Evolutionary conservation across 495 filamentous ascomycete species (phyloP).

Genomic region (Aspergillus bridgeri): DNA sequence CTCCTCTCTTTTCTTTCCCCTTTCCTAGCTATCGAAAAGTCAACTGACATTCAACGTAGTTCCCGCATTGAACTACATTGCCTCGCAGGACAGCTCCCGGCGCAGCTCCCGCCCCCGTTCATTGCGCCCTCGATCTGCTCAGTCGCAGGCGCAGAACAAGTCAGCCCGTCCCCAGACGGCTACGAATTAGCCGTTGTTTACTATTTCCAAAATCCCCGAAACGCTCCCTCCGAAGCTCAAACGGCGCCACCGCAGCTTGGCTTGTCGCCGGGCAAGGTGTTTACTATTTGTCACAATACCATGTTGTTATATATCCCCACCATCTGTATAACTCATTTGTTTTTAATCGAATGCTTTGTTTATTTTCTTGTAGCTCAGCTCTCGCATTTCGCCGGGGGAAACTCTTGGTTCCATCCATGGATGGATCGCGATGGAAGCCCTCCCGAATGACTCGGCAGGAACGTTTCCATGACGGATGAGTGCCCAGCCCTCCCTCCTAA

Average conservation of each 20-base stretch:
- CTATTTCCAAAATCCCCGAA: background rate
- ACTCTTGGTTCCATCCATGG: background rate
- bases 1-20: background rate
- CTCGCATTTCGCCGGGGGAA: background rate
- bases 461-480: no score
- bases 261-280: no score
- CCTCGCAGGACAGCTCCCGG: conserved; percentile 8
- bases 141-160: conserved; percentile 2
- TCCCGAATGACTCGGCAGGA: no score
- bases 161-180: conserved; percentile 18
- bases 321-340: background rate
- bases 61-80: conserved; percentile 19
- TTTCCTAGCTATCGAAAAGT: background rate
- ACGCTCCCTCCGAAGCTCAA: no score
- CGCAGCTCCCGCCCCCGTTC: conserved; percentile 17
- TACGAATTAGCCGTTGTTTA: background rate
- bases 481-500: no score
- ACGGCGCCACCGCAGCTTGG: no score
- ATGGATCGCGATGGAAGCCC: no score
- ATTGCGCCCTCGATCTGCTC: conserved; percentile 11
- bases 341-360: background rate
- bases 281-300: background rate
- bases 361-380: background rate
- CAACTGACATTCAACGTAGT: conserved; percentile 17
- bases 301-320: background rate